These are phyloP conservation scores for Ceratocystis eucalypticola DNA, from an alignment of 2,329 filamentous ascomycete species.

Conservation along the genomic window DNA sequence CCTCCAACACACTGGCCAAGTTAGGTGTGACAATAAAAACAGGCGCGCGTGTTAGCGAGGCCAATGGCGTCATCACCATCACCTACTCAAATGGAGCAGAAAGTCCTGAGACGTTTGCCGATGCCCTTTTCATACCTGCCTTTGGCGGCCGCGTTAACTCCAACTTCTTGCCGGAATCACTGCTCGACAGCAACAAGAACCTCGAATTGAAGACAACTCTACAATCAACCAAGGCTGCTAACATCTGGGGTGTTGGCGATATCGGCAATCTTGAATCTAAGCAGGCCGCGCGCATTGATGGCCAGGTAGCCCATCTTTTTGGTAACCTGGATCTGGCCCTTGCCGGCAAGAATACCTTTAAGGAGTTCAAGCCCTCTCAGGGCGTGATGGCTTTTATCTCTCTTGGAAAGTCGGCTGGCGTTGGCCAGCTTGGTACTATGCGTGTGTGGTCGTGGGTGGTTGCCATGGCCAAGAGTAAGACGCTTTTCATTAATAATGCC, in stretches of 20 bases:
- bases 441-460: slow-evolving; percentile 30
- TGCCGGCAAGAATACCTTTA: slow-evolving; percentile 23
- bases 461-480: slow-evolving; percentile 29
- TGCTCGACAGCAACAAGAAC: slow-evolving; percentile 28
- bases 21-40: slow-evolving; percentile 33
- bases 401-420: slow-evolving; percentile 29
- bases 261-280: slow-evolving; percentile 31
- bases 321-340: slow-evolving; percentile 26
- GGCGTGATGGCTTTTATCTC: slow-evolving; percentile 29
- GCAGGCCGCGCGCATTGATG: slow-evolving; percentile 24
- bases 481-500: slow-evolving; percentile 28
- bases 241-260: slow-evolving; percentile 36
- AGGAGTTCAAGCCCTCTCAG: slow-evolving; percentile 25
- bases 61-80: slow-evolving; percentile 28
- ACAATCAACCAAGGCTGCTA: slow-evolving; percentile 24
- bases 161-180: slow-evolving; percentile 28
- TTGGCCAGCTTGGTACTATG: slow-evolving; percentile 28
- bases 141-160: slow-evolving; percentile 35
- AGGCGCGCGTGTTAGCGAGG: slow-evolving; percentile 29
- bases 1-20: slow-evolving; percentile 30
- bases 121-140: slow-evolving; percentile 35
- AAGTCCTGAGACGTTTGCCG: slow-evolving; percentile 25
- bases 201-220: slow-evolving; percentile 30
- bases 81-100: slow-evolving; percentile 14
- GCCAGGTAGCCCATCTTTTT: slow-evolving; percentile 27